Evolutionary conservation across 2,329 filamentous ascomycete genomes (phyloP).

Genomic region (Lachnellula occidentalis): DNA sequence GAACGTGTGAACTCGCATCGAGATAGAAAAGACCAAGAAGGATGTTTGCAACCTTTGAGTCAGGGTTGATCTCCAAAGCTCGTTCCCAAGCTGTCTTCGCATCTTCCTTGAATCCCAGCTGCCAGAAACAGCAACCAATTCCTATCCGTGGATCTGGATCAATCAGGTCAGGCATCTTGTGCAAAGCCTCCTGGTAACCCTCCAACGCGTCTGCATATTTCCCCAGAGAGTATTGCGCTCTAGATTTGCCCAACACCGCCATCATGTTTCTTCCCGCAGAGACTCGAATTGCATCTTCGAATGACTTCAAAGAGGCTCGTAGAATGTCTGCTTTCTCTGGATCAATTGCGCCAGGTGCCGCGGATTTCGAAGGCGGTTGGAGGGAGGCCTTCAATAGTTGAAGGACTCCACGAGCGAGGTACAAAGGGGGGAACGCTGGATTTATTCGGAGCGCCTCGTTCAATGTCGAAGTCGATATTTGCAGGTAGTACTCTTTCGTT

Average conservation of each 20-base stretch:
- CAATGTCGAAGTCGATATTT: conserved; percentile 81
- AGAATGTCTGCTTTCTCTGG: conserved; percentile 73
- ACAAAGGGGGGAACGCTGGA: conserved; percentile 84
- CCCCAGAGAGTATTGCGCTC: conserved; percentile 78
- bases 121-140: conserved; percentile 96
- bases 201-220: conserved; percentile 80
- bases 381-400: conserved; percentile 83
- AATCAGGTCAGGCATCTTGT: conserved; percentile 77
- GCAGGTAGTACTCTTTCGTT: conserved; percentile 90
- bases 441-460: conserved; percentile 96
- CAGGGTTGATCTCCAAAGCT: conserved; percentile 70
- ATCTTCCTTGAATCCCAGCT: conserved; percentile 88
- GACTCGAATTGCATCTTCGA: conserved; percentile 85
- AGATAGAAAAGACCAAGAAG: conserved; percentile 87
- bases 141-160: conserved; percentile 95
- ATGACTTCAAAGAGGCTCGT: conserved; percentile 82
- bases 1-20: conserved; percentile 75
- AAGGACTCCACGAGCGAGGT: conserved; percentile 84
- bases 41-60: conserved; percentile 86
- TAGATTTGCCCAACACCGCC: conserved; percentile 83
- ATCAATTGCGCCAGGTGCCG: conserved; percentile 57
- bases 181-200: conserved; percentile 79
- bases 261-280: conserved; percentile 87
- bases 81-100: conserved; percentile 89
- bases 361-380: conserved; percentile 65